Evolutionary conservation across 805 yeast species (phyloP), one percentile per base, ranked within the genome.

Genomic region (Candida multigemmis): DNA sequence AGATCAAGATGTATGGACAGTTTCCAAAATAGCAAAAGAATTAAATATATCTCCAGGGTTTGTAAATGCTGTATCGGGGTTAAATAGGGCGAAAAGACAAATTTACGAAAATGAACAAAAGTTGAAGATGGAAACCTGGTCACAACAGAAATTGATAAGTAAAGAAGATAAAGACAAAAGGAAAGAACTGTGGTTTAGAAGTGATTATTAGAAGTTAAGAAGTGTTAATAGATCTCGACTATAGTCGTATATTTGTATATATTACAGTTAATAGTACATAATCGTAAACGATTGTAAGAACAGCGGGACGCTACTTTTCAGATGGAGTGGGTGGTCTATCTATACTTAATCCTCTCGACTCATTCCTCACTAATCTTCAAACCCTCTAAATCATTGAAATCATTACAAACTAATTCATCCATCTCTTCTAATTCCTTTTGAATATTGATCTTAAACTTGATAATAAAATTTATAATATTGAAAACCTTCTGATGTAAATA

Each of bases 1-100:
- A 21, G 71, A 81, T 41, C 89, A 91, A 1, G 57, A 55, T 16
- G 59, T 53, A 24, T 74, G 83, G 73, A 74, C 85, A 10, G 65
- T 79, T 36, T 64, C 68, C 30, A 66, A 61, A 9, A 60, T 83
- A 29, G 84, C 86, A 8, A 53, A 62, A 35, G 62, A 73, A 50
- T 84, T 64, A 46, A 53, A 61, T 17, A 65, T 82, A 19, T 71
- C 74, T 5, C 41, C 46, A 21, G 24, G 23, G 2, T 34, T 34
- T 12, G 32, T 37, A 6, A 30, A 33, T 5, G 25, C 22, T 12
- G 16, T 33, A 11, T 33, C 82, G 1, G 57, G 57, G n/a, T 50
- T 57, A 12, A 50, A 60, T 25, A 40, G 45, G 21, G 60, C 55
- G 26, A 59, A 71, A 35, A 40, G 46, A 18, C 37, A 36, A 11